phyloP scores from a whole-genome alignment of 23 red algal genomes.

The Gracilariopsis chorda region DNA sequence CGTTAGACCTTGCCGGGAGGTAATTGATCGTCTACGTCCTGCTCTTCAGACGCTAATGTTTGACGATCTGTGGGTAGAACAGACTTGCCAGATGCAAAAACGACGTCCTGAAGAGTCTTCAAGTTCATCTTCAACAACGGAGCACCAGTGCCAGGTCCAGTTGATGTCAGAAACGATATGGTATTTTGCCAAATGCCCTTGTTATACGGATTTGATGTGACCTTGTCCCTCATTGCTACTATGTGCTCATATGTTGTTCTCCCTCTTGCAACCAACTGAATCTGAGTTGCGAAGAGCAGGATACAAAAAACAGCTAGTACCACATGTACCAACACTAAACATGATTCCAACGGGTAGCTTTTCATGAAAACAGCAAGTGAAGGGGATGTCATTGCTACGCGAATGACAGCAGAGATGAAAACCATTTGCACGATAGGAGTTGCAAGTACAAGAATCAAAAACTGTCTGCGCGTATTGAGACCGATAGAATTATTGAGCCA shows the following conservation, averaged over 20 bases:
- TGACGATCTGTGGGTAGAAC: not conserved
- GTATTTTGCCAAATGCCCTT: conserved; percentile 18
- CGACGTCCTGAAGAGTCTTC: not conserved
- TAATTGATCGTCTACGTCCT: not conserved
- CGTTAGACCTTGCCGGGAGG: not conserved
- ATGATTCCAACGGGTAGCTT: not conserved
- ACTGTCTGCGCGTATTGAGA: conserved; percentile 45
- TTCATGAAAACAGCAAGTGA: not conserved
- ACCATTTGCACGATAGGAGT: conserved; percentile 18
- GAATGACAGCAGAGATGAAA: conserved; percentile 33
- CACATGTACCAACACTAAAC: conserved; percentile 18
- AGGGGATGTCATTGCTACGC: not conserved
- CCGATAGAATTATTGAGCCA: conserved; percentile 86
- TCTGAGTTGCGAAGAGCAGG: conserved; percentile 47
- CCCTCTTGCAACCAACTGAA: conserved; percentile 26
- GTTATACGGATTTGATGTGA: conserved; percentile 20
- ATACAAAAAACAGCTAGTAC: conserved; percentile 32
- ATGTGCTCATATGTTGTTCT: conserved; percentile 53
- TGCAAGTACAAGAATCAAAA: conserved; percentile 24
- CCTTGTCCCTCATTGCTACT: not conserved
- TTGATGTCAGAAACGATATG: conserved; percentile 27
- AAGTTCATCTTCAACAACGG: not conserved
- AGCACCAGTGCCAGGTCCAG: conserved; percentile 33
- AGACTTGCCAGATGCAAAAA: not conserved
- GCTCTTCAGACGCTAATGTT: not conserved